Conservation (phyloP, 352 stramenopile genomes). For the Globisporangium viniferum region DNA sequence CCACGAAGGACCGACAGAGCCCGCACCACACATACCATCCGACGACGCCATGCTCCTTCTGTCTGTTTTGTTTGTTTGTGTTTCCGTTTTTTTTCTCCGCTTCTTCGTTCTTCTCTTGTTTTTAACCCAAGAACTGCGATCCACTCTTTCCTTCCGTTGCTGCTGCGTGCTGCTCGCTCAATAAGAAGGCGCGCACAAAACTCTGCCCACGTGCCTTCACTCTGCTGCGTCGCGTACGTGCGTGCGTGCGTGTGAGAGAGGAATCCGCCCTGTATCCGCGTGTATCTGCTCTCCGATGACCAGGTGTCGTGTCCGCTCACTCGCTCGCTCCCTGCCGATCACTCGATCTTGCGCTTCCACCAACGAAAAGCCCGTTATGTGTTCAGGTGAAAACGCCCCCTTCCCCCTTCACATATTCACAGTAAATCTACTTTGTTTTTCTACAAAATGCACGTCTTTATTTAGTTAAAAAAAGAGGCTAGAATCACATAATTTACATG, state of each 20-base stretch:
- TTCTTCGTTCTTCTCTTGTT: not conserved
- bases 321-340: not conserved
- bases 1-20: not conserved
- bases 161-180: not conserved
- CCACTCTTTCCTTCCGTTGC: not conserved
- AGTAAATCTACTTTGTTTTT: no score
- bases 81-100: constrained; percentile 5
- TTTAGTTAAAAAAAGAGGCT: no score
- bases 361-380: constrained; percentile 14
- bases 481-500: no score
- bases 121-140: not conserved
- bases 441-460: no score
- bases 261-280: not conserved
- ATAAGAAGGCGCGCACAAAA: not conserved
- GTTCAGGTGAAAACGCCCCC: not conserved
- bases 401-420: not conserved
- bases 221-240: not conserved
- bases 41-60: constrained; percentile 17
- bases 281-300: not conserved
- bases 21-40: constrained; percentile 15
- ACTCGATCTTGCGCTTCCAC: constrained; percentile 11
- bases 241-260: not conserved
- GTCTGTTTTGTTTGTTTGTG: constrained; percentile 1
- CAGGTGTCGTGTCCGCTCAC: not conserved
- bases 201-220: not conserved